Percentiles rank a stretch among this genome's conserved stretches.
Evolutionary conservation across 352 stramenopile genomes (phyloP).

Genomic region (Pythium oligandrum): DNA sequence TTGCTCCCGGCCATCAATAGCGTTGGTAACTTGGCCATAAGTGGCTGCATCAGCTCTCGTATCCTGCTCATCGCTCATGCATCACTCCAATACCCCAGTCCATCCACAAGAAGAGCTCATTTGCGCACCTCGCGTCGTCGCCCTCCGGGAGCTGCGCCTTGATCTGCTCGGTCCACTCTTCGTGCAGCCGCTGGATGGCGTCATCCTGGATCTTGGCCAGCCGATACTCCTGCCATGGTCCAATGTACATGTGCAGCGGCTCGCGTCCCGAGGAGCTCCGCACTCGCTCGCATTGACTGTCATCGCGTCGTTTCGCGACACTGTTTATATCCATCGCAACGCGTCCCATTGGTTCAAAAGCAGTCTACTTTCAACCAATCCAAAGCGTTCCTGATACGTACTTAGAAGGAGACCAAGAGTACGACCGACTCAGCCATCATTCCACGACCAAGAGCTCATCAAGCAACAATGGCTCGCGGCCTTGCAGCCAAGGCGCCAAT

Average conservation of each 20-base stretch:
- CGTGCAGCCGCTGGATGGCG: slow-evolving; percentile 56
- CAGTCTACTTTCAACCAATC: slow-evolving; percentile 7
- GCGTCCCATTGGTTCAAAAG: too few species aligned
- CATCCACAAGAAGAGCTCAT: not conserved
- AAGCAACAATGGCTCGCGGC: slow-evolving; percentile 1
- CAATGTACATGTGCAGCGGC: slow-evolving; percentile 65
- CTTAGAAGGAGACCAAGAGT: slow-evolving; percentile 1
- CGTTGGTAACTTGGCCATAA: slow-evolving; percentile 62
- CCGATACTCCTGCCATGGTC: slow-evolving; percentile 82
- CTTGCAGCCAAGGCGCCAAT: slow-evolving; percentile 39
- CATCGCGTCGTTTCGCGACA: slow-evolving; percentile 10
- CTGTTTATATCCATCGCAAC: not conserved
- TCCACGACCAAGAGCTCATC: not conserved
- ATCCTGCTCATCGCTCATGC: slow-evolving; percentile 26
- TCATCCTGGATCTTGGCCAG: slow-evolving; percentile 82
- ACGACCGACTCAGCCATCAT: slow-evolving; percentile 3
- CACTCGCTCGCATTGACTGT: not conserved
- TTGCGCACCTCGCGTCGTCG: slow-evolving; percentile 36
- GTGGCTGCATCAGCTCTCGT: slow-evolving; percentile 73
- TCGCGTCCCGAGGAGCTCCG: slow-evolving; percentile 1
- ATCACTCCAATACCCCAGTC: not conserved
- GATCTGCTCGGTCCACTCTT: slow-evolving; percentile 63
- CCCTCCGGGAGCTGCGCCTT: slow-evolving; percentile 36
- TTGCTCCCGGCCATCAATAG: slow-evolving; percentile 52
- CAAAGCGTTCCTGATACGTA: slow-evolving; percentile 1